A percentile compares a stretch with the other conserved stretches of the same genome.
Evolutionary conservation across 495 filamentous ascomycete genomes (phyloP).

Genomic region (Neurospora tetraspora): DNA sequence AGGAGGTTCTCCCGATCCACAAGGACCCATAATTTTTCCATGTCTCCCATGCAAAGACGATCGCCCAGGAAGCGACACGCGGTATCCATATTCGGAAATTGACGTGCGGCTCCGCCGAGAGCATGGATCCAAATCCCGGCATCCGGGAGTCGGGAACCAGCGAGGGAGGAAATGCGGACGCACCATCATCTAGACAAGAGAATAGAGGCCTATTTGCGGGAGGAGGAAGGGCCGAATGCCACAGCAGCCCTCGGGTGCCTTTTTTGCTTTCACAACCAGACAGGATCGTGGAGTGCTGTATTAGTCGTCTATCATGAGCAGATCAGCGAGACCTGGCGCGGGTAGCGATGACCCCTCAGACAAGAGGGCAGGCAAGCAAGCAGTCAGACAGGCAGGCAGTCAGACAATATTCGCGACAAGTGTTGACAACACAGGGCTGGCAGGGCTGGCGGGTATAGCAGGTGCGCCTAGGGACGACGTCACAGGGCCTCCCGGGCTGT

Average conservation of each 20-base stretch:
- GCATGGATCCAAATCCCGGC: conserved; percentile 5
- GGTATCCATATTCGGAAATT: conserved; percentile 6
- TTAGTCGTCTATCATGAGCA: conserved; percentile 30
- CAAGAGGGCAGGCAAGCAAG: background rate
- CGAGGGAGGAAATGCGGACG: conserved; percentile 8
- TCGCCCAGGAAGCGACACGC: conserved; percentile 2
- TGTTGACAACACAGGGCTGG: background rate
- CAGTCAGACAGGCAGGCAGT: background rate
- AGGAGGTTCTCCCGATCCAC: conserved; percentile 17
- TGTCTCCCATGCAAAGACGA: conserved; percentile 3
- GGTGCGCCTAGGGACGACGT: background rate
- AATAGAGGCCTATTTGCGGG: background rate
- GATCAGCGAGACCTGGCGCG: background rate
- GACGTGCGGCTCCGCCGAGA: conserved; percentile 7
- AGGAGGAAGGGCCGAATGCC: conserved; percentile 23
- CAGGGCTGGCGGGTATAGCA: background rate
- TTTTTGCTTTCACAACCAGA: conserved; percentile 7
- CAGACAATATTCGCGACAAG: background rate
- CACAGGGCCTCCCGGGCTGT: background rate
- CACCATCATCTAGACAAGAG: conserved; percentile 27
- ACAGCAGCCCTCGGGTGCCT: conserved; percentile 15
- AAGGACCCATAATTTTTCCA: conserved; percentile 20
- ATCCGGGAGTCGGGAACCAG: background rate
- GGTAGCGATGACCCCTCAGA: background rate
- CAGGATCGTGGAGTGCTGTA: conserved; percentile 6